phyloP scores from a whole-genome alignment of 1,284 basidiomycete species.

The Schizophyllum amplum region DNA sequence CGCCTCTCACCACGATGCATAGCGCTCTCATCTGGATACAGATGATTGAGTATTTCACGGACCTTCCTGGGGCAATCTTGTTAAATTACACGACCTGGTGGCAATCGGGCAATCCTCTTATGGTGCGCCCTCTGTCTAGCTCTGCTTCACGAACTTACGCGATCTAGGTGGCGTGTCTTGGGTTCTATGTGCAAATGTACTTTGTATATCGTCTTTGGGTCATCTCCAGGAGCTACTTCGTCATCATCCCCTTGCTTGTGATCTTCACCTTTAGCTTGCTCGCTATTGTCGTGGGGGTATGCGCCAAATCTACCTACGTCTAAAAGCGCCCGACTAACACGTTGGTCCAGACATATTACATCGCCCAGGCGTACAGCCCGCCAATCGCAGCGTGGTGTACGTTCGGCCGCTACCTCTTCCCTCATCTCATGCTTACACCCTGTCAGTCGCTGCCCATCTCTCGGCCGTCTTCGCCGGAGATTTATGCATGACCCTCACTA shows the following conservation, averaged over 20 bases:
- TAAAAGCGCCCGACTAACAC: neutral
- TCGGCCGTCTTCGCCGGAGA: conserved; percentile 25
- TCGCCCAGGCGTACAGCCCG: conserved; percentile 2
- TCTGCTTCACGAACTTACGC: neutral
- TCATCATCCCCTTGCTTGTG: conserved; percentile 4
- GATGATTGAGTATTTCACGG: conserved; percentile 20
- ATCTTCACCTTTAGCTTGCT: conserved; percentile 7
- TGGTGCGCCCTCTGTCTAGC: conserved; percentile 16
- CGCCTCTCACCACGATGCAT: neutral
- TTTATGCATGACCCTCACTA: conserved; percentile 20
- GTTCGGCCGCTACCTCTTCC: conserved; percentile 4
- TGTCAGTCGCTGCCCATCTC: conserved; percentile 24
- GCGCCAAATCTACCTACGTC: neutral
- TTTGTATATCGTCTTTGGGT: conserved; percentile 10
- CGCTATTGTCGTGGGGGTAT: conserved; percentile 4
- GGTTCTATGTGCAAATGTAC: conserved; percentile 10
- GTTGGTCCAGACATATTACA: conserved; percentile 9
- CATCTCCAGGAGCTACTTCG: conserved; percentile 4
- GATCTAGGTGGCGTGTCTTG: conserved; percentile 4
- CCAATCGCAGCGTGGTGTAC: conserved; percentile 23
- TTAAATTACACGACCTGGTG: conserved; percentile 26
- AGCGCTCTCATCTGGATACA: conserved; percentile 25
- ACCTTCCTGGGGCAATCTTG: conserved; percentile 21
- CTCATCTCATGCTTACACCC: neutral
- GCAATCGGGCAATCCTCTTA: conserved; percentile 21